Percentiles rank a stretch among this genome's conserved stretches.
Evolutionary conservation across 2,329 filamentous ascomycete genomes (phyloP).

Genomic region (Claviceps humidiphila): DNA sequence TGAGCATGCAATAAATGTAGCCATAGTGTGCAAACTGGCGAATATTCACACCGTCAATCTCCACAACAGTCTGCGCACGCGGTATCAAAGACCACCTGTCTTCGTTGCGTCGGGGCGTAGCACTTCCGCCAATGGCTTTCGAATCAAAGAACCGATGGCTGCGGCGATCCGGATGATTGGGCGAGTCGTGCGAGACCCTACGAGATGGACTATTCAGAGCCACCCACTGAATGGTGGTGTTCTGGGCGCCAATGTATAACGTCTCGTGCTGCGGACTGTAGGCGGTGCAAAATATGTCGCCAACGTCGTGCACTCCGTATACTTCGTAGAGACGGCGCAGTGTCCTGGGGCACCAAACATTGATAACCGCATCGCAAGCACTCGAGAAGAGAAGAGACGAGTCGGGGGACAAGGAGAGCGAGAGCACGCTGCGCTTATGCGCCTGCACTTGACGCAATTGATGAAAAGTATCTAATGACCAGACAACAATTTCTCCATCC

Average conservation of each 20-base stretch:
- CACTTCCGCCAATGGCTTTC: constrained; percentile 66
- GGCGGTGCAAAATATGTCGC: constrained; percentile 89
- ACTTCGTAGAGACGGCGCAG: constrained; percentile 75
- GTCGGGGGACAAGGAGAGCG: constrained; percentile 66
- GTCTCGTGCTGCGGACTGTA: constrained; percentile 71
- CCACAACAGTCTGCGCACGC: constrained; percentile 45
- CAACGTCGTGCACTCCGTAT: constrained; percentile 86
- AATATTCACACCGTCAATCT: constrained; percentile 71
- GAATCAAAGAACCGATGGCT: constrained; percentile 92
- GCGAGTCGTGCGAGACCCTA: constrained; percentile 46
- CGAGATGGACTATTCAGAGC: constrained; percentile 51
- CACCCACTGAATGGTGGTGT: constrained; percentile 92
- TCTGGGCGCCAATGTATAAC: constrained; percentile 84
- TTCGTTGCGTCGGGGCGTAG: constrained; percentile 58
- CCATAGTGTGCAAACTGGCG: constrained; percentile 87
- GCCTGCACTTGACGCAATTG: constrained; percentile 67
- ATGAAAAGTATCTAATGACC: constrained; percentile 81
- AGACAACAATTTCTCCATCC: constrained; percentile 83
- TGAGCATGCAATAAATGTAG: constrained; percentile 91
- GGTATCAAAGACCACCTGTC: constrained; percentile 43
- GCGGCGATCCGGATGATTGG: constrained; percentile 59
- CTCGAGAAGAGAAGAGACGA: constrained; percentile 73
- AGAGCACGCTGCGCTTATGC: constrained; percentile 83
- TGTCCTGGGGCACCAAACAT: constrained; percentile 74
- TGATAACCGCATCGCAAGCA: constrained; percentile 85